phyloP scores from a whole-genome alignment of 352 stramenopile genomes.

The Phytophthora lateralis region DNA sequence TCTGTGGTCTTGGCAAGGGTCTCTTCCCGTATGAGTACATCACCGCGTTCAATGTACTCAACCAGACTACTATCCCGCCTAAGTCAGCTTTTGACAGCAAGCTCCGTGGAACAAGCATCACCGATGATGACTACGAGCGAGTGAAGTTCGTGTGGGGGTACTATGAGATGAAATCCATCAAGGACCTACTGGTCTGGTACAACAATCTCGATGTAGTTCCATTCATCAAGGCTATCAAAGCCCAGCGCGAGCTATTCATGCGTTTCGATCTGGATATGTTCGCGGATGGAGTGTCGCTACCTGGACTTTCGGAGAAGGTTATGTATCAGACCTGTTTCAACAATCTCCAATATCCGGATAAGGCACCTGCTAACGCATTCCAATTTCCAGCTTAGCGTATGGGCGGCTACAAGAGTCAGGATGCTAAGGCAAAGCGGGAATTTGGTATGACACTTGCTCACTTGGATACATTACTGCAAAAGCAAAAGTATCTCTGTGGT shows the following conservation, averaged over 20 bases:
- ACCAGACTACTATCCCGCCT: too few species aligned
- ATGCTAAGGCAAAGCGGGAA: too few species aligned
- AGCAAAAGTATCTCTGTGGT: too few species aligned
- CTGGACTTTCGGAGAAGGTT: constrained; percentile 26
- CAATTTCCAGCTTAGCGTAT: too few species aligned
- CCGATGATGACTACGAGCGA: constrained; percentile 32
- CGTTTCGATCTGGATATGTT: constrained; percentile 38
- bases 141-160: constrained; percentile 35
- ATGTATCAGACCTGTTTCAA: constrained; percentile 32
- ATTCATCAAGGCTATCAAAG: constrained; percentile 9
- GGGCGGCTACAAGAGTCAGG: too few species aligned
- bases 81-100: constrained; percentile 3
- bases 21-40: too few species aligned
- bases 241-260: constrained; percentile 25
- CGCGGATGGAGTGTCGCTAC: constrained; percentile 24
- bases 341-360: constrained; percentile 8
- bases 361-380: background rate
- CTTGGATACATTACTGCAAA: too few species aligned
- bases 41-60: too few species aligned
- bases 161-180: constrained; percentile 33
- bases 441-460: too few species aligned
- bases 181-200: too few species aligned
- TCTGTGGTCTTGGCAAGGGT: too few species aligned
- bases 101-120: constrained; percentile 19
- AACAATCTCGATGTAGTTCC: too few species aligned